A percentile compares a stretch with the other conserved stretches of the same genome.
Evolutionary conservation across 805 yeast species (phyloP).

Genomic region (Kodamaea jinghongensis): DNA sequence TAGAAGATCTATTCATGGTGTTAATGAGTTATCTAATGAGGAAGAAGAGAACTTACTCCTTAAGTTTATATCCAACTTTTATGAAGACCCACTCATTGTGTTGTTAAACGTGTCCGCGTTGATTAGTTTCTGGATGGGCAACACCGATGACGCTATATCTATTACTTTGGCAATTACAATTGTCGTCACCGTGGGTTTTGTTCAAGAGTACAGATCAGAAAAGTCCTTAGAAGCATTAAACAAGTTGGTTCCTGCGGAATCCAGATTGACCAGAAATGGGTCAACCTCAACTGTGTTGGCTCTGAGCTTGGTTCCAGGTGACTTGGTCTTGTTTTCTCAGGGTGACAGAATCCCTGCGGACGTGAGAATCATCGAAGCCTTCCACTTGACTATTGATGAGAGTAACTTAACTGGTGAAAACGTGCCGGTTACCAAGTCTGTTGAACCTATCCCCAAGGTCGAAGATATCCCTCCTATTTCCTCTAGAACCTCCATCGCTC

Average conservation of each 20-base stretch:
- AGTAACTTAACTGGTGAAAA: constrained; percentile 95
- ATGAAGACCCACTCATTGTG: constrained; percentile 87
- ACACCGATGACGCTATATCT: constrained; percentile 91
- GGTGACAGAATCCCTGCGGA: constrained; percentile 99
- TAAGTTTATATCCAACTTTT: constrained; percentile 77
- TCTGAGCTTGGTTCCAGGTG: constrained; percentile 90
- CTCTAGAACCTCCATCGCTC: constrained; percentile 77
- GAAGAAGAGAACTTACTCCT: constrained; percentile 72
- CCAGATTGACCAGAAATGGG: constrained; percentile 84
- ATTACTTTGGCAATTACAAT: constrained; percentile 88
- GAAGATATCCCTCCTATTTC: constrained; percentile 49
- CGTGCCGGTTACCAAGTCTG: constrained; percentile 71
- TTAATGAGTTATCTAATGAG: constrained; percentile 72
- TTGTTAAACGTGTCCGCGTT: constrained; percentile 87
- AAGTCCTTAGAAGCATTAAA: constrained; percentile 90
- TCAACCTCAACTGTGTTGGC: constrained; percentile 81
- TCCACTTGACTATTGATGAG: constrained; percentile 84
- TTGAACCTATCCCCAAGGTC: constrained; percentile 41
- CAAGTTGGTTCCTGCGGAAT: constrained; percentile 94
- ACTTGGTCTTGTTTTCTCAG: constrained; percentile 79
- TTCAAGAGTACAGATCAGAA: constrained; percentile 95
- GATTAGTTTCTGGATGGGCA: constrained; percentile 89
- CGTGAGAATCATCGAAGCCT: constrained; percentile 72
- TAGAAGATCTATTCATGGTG: constrained; percentile 74
- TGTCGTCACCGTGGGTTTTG: constrained; percentile 95